Conservation (phyloP, 2,329 filamentous ascomycete species). For the Arthrobotrys sphaeroides region DNA sequence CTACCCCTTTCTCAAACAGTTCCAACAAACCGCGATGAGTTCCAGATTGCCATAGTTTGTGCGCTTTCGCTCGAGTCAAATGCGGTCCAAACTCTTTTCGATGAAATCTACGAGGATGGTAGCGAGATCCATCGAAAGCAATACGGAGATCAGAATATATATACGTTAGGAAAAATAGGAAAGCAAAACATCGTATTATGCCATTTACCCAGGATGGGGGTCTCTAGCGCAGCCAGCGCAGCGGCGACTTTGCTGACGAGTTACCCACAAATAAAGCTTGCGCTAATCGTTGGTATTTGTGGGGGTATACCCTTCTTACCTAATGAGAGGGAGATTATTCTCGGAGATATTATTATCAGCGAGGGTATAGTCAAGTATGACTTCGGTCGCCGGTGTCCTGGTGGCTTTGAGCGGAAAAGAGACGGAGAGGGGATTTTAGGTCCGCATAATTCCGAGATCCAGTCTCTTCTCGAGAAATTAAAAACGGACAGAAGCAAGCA, state of each 20-base stretch:
- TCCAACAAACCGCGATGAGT: conserved; percentile 50
- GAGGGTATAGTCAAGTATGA: conserved; percentile 55
- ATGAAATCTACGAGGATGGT: conserved; percentile 58
- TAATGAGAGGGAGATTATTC: conserved; percentile 54
- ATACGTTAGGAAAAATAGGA: conserved; percentile 56
- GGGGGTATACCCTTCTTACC: conserved; percentile 54
- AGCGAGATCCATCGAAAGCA: conserved; percentile 32
- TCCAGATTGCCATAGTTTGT: conserved; percentile 61
- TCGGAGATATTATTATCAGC: conserved; percentile 60
- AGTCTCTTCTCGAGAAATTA: conserved; percentile 36
- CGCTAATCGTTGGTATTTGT: conserved; percentile 57
- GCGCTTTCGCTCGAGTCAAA: conserved; percentile 60
- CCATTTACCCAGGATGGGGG: conserved; percentile 48
- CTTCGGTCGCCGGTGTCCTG: conserved; percentile 52
- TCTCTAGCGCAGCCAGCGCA: conserved; percentile 30
- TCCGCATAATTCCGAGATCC: conserved; percentile 27
- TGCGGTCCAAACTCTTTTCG: conserved; percentile 58
- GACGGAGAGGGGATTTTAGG: conserved; percentile 37
- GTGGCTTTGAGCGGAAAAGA: conserved; percentile 53
- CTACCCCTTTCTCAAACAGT: neutral
- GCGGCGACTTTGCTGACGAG: conserved; percentile 27
- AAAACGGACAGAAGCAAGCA: conserved; percentile 2
- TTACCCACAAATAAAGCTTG: conserved; percentile 51
- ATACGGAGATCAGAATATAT: conserved; percentile 54
- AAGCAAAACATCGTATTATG: conserved; percentile 49